Evolutionary conservation across 495 filamentous ascomycete genomes (phyloP).

Genomic region (Amorphotheca resinae): DNA sequence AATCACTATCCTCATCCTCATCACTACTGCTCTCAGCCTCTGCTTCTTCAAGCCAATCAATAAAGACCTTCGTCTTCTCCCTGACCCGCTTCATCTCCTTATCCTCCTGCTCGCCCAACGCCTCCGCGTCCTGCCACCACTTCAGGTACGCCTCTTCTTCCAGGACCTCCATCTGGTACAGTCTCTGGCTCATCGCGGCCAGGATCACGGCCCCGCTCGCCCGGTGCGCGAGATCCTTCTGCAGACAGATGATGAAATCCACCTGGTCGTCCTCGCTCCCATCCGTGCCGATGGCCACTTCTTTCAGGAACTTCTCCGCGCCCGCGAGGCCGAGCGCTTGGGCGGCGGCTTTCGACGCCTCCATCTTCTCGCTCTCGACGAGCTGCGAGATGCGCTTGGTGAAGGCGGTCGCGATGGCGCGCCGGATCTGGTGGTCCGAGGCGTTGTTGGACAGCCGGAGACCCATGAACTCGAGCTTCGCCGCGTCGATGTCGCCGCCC

Average conservation of each 20-base stretch:
- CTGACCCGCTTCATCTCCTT: slow-evolving; percentile 60
- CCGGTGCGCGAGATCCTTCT: slow-evolving; percentile 59
- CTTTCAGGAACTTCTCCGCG: slow-evolving; percentile 36
- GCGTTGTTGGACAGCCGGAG: slow-evolving; percentile 83
- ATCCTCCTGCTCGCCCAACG: slow-evolving; percentile 22
- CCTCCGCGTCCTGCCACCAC: slow-evolving; percentile 70
- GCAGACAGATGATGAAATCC: slow-evolving; percentile 69
- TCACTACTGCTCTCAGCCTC: slow-evolving; percentile 71
- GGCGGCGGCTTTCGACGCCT: slow-evolving; percentile 52
- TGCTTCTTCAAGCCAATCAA: slow-evolving; percentile 76
- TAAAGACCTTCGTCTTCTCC: slow-evolving; percentile 59
- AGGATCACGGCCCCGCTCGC: slow-evolving; percentile 48
- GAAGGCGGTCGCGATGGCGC: slow-evolving; percentile 73
- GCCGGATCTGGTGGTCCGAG: slow-evolving; percentile 73
- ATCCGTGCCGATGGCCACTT: slow-evolving; percentile 39
- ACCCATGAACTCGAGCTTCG: slow-evolving; percentile 80
- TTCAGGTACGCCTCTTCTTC: slow-evolving; percentile 79
- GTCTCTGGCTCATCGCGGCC: slow-evolving; percentile 60
- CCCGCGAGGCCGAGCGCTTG: slow-evolving; percentile 36
- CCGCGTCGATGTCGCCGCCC: slow-evolving; percentile 65
- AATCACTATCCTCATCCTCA: slow-evolving; percentile 41
- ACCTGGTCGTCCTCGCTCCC: slow-evolving; percentile 60
- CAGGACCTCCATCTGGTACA: slow-evolving; percentile 73
- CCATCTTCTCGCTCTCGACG: slow-evolving; percentile 42
- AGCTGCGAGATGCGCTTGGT: slow-evolving; percentile 69